A percentile compares a stretch with the other conserved stretches of the same genome.
phyloP scores from a whole-genome alignment of 2,329 filamentous ascomycete species.

The Colletotrichum lini region DNA sequence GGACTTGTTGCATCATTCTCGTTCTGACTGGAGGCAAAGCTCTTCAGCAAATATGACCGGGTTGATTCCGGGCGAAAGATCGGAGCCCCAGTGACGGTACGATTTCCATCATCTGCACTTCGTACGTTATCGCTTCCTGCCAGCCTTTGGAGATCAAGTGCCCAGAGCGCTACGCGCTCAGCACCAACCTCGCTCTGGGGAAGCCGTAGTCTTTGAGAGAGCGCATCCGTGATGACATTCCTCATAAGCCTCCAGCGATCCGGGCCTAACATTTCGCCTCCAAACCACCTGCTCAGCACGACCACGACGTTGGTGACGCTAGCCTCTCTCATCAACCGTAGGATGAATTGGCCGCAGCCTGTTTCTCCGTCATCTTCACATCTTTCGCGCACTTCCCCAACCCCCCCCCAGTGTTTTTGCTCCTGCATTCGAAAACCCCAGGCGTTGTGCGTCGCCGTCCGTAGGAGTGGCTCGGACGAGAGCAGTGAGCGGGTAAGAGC shows the following conservation, averaged over 20 bases:
- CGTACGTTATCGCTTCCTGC: conserved; percentile 23
- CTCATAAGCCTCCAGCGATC: conserved; percentile 76
- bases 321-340: conserved; percentile 67
- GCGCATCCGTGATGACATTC: conserved; percentile 67
- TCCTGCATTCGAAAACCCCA: conserved; percentile 64
- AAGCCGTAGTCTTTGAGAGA: conserved; percentile 65
- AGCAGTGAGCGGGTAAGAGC: conserved; percentile 64
- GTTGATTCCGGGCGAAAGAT: conserved; percentile 83
- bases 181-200: conserved; percentile 23
- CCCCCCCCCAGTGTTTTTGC: not conserved
- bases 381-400: conserved; percentile 58
- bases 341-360: conserved; percentile 70
- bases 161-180: conserved; percentile 72
- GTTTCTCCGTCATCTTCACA: conserved; percentile 74
- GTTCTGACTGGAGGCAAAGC: conserved; percentile 66
- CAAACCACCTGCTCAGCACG: conserved; percentile 74
- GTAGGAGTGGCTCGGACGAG: conserved; percentile 62
- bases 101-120: conserved; percentile 46
- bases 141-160: conserved; percentile 65
- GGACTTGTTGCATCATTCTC: not conserved
- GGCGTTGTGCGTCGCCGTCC: conserved; percentile 70
- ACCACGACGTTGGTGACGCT: conserved; percentile 67
- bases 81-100: conserved; percentile 69
- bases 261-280: conserved; percentile 72
- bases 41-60: conserved; percentile 68